These are phyloP conservation scores for Solanum raphanifolium DNA, from an alignment of 257 asterid genomes.

Conservation along the genomic window DNA sequence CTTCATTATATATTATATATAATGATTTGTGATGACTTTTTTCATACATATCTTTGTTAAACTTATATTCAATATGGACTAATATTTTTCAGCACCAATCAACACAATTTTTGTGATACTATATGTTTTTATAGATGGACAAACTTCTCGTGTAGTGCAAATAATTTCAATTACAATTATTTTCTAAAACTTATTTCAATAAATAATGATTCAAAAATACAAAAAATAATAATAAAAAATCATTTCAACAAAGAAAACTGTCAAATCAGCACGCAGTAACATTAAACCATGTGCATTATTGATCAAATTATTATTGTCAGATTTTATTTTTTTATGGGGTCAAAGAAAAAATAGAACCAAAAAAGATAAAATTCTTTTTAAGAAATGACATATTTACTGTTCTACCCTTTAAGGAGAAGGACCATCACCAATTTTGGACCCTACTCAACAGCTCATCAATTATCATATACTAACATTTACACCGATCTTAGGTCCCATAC, in stretches of 20 bases:
- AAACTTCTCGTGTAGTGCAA: not conserved
- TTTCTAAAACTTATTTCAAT: not conserved
- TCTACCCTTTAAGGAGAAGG: not conserved
- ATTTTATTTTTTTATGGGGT: not conserved
- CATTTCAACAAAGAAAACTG: not conserved
- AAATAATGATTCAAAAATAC: not conserved
- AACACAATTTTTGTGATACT: not conserved
- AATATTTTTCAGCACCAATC: not conserved
- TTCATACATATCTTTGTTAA: not conserved
- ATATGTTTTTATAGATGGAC: not conserved
- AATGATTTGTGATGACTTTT: not conserved
- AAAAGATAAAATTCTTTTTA: not conserved
- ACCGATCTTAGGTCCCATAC: not conserved
- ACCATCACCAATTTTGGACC: not conserved
- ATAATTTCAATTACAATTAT: not conserved
- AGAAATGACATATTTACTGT: not conserved
- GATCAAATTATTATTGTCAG: not conserved
- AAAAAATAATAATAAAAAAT: not conserved
- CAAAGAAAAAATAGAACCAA: not conserved
- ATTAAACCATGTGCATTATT: not conserved
- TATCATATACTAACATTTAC: not conserved
- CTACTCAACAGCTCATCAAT: not conserved
- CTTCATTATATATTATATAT: not conserved
- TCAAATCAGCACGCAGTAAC: not conserved
- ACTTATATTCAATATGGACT: not conserved